A percentile compares a stretch with the other conserved stretches of the same genome.
These are phyloP conservation scores for Carex parvula DNA, from an alignment of 176 grass and related monocot genomes.

Conservation along the genomic window DNA sequence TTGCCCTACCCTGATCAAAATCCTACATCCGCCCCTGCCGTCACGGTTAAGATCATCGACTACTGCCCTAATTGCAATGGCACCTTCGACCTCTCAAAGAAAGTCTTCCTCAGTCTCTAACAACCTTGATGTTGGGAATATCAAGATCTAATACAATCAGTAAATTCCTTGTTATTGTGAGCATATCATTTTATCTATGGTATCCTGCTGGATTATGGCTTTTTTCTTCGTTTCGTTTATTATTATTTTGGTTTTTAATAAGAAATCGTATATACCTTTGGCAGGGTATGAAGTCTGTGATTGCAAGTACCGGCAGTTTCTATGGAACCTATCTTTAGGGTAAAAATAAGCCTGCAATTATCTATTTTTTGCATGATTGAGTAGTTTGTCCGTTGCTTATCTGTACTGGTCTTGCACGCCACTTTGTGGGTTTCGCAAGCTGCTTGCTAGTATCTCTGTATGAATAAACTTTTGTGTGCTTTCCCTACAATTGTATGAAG, in stretches of 20 bases:
- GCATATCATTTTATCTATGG: no score
- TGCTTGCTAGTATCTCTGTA: not conserved
- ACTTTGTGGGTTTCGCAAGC: not conserved
- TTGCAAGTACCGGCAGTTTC: not conserved
- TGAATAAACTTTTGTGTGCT: not conserved
- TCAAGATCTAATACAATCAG: conserved; percentile 43
- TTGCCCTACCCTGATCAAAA: no score
- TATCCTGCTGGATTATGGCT: not conserved
- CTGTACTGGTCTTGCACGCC: not conserved
- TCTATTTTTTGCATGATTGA: not conserved
- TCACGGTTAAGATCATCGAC: conserved; percentile 47
- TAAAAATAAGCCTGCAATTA: not conserved
- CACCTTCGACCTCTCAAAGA: conserved; percentile 45
- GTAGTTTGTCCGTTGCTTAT: not conserved
- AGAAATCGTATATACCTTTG: not conserved
- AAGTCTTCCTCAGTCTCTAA: conserved; percentile 33
- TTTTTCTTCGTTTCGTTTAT: not conserved
- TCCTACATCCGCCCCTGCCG: no score
- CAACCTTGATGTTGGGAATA: conserved; percentile 46
- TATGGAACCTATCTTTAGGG: not conserved
- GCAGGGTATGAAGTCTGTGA: not conserved
- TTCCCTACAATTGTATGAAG: not conserved
- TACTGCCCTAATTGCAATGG: conserved; percentile 31
- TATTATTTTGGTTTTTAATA: not conserved
- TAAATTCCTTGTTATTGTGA: not conserved